Percentiles rank a stretch among this genome's conserved stretches.
phyloP scores from a whole-genome alignment of 495 filamentous ascomycete species.

The Staphylotrichum longicolle region DNA sequence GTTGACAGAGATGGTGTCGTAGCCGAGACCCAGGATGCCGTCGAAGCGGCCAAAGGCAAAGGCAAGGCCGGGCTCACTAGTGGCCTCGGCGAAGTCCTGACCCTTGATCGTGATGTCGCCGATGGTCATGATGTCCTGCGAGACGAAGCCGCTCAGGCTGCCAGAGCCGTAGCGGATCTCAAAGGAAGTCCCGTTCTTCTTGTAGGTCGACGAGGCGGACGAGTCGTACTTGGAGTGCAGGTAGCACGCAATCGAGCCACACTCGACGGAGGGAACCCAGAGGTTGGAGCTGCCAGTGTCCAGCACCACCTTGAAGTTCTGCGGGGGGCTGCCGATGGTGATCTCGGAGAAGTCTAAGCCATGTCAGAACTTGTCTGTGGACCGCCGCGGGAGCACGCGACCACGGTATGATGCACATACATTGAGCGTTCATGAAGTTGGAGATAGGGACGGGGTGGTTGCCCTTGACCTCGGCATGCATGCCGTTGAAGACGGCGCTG shows the following conservation, averaged over 20 bases:
- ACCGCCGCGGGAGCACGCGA: background rate
- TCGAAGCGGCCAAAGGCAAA: slow-evolving; percentile 99
- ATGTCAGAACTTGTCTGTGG: background rate
- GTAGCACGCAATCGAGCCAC: slow-evolving; percentile 96
- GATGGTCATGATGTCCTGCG: slow-evolving; percentile 78
- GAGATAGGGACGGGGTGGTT: slow-evolving; percentile 83
- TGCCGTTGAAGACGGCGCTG: slow-evolving; percentile 76
- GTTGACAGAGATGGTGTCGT: slow-evolving; percentile 94
- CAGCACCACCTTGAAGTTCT: slow-evolving; percentile 96
- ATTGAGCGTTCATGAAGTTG: slow-evolving; percentile 99
- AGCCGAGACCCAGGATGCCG: slow-evolving; percentile 94
- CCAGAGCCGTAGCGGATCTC: slow-evolving; percentile 96
- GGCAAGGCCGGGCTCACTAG: slow-evolving; percentile 87
- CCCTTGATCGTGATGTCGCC: slow-evolving; percentile 83
- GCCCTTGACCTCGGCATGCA: slow-evolving; percentile 60
- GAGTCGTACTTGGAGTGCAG: slow-evolving; percentile 96
- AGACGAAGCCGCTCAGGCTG: slow-evolving; percentile 90
- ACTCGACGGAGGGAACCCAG: slow-evolving; percentile 91
- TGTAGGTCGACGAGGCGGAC: slow-evolving; percentile 83
- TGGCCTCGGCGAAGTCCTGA: slow-evolving; percentile 95
- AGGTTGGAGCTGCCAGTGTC: slow-evolving; percentile 99
- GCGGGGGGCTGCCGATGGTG: slow-evolving; percentile 83
- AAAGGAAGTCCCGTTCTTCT: slow-evolving; percentile 88
- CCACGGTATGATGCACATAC: slow-evolving; percentile 52
- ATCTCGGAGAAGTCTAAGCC: slow-evolving; percentile 92